Evolutionary conservation across 2,329 filamentous ascomycete genomes (phyloP), one percentile per base, ranked within the genome.

Genomic region (Colletotrichum musicola): DNA sequence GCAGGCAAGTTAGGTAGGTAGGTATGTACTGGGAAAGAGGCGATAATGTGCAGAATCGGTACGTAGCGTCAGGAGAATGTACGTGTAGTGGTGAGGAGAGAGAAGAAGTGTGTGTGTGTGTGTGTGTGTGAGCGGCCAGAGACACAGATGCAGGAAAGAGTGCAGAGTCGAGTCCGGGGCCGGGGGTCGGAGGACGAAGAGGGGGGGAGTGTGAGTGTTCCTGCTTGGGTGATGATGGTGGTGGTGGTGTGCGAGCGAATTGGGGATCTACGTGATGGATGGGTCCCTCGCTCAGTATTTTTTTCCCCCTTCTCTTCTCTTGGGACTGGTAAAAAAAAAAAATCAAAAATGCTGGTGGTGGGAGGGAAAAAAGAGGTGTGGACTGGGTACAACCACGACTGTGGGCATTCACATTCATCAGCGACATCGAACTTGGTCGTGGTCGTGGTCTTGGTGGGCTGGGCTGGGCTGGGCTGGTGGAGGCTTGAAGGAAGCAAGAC

Each of bases 31-130:
- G 30, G 56, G 66, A 46, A 55, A 38, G 56, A 61, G 66, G 55
- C 61, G 38, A 64, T 58, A 68, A 53, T 53, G 60, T 35, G 46
- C 60, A 58, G 64, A 53, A 44, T 57, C 38, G 49, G 55, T 55
- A 50, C 22, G 16, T 65, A 60, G 49, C 55, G 64, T 20, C 20
- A 53, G 54, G n/a, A 12, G 25, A 40, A 42, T 30, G 16, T n/a
- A 27, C 38, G 59, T 46, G 49, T 27, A 49, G 38, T 25, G 55
- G 10, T 9, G 38, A 30, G 12, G n/a, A 62, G 49, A 35, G 51
- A 47, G 25, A 16, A 22, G 6, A 44, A 35, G 56, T 44, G 25
- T 3, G 27, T 10, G 62, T 14, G 20, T 22, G 16, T 30, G 27
- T 30, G 44, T 30, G 60, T 35, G n/a, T n/a, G n/a, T n/a, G n/a